These are phyloP conservation scores for Sporothrix inflata DNA, from an alignment of 2,329 filamentous ascomycete species.

Conservation along the genomic window DNA sequence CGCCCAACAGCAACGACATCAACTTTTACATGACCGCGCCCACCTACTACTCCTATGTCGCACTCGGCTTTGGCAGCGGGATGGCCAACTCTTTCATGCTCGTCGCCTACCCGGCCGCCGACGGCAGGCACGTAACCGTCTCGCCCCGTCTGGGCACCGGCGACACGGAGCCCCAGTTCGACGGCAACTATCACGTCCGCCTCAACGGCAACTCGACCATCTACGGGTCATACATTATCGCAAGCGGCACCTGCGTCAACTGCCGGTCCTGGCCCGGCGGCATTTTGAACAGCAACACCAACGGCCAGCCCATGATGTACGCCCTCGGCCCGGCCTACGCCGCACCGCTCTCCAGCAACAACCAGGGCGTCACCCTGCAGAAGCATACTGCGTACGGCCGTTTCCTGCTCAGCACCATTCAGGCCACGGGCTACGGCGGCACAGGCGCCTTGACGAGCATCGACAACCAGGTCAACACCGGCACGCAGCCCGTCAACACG, in stretches of 20 bases:
- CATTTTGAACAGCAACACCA: constrained; percentile 13
- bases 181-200: constrained; percentile 29
- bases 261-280: constrained; percentile 33
- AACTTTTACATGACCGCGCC: constrained; percentile 37
- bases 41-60: constrained; percentile 36
- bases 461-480: constrained; percentile 20
- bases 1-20: constrained; percentile 36
- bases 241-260: constrained; percentile 36
- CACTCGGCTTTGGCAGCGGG: constrained; percentile 36
- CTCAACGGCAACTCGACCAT: constrained; percentile 32
- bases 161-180: constrained; percentile 35
- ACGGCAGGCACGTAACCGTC: constrained; percentile 34
- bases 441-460: constrained; percentile 27
- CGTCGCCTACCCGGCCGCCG: constrained; percentile 36
- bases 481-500: constrained; percentile 20
- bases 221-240: constrained; percentile 32
- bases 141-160: constrained; percentile 34
- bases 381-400: constrained; percentile 36
- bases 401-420: constrained; percentile 34
- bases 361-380: constrained; percentile 33
- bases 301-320: constrained; percentile 36
- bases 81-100: constrained; percentile 37
- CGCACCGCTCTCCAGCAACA: constrained; percentile 30
- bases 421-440: constrained; percentile 33
- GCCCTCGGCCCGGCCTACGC: constrained; percentile 35